Base-by-base conservation (phyloP, 768 basidiomycete species). In the Asterophora parasitica region DNA sequence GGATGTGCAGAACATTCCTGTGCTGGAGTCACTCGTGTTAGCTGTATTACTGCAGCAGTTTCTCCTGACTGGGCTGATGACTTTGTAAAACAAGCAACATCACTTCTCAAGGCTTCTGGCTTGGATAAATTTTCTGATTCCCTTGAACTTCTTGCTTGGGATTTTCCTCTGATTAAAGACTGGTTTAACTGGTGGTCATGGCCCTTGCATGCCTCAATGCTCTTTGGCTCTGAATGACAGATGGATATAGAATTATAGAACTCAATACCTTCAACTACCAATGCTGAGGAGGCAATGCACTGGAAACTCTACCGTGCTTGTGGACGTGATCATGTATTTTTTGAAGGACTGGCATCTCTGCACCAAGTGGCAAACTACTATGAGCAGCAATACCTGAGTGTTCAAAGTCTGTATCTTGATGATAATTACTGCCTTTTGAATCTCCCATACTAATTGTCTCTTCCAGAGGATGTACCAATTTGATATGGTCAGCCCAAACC, bases 211-310 rank as follows among this genome's bases (percentile, higher is more conserved):
- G 58, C 60, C 7, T 33, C 42, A 4, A 67, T 66, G 63, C 48
- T 67, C 4, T 58, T 52, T 39, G 28, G 19, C n/a, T 58, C 56
- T 1, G 45, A 58, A 32, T 44, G 44, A 1, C 31, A 39, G 11
- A 53, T 58, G 51, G 57, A 55, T 19, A n/a, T 28, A 4, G 35
- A 38, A 11, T 26, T 58, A 9, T 51, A 47, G 49, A 55, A 67
- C 7, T 61, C 60, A 1, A 49, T 71, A 0, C 68, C 66, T 0
- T 46, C 54, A 1, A 66, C 61, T 0, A 69, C 60, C 2, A 71
- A 71, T 55, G 62, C 68, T 0, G 64, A 67, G 37, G 69, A 71
- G 42, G 52, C 64, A 0, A 62, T 68, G 59, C 62, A 71, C 45
- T 65, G 51, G 51, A 67, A 63, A 43, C 19, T 69, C 0, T 69